These are phyloP conservation scores for Trichosporon faecale DNA, from an alignment of 1,284 basidiomycete genomes.

Conservation along the genomic window DNA sequence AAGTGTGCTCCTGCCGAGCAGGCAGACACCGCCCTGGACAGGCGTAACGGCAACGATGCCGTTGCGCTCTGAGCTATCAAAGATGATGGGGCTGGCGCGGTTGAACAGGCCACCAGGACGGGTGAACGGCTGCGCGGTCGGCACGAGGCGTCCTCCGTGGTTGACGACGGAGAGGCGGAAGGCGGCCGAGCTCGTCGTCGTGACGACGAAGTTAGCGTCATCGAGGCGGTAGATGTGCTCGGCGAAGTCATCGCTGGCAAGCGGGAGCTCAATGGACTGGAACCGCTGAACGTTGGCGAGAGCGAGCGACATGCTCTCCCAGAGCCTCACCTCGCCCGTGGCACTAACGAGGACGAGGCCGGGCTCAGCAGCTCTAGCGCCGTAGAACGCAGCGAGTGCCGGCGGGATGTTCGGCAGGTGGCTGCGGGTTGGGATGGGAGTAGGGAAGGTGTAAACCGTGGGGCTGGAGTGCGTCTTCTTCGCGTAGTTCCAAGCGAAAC, in stretches of 20 bases:
- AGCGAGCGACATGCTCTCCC: slow-evolving; percentile 51
- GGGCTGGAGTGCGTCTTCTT: slow-evolving; percentile 47
- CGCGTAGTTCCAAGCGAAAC: slow-evolving; percentile 53
- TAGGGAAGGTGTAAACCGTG: slow-evolving; percentile 45
- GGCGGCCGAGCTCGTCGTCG: slow-evolving; percentile 46
- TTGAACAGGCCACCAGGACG: slow-evolving; percentile 45
- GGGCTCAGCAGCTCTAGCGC: slow-evolving; percentile 45
- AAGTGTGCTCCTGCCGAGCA: slow-evolving; percentile 39
- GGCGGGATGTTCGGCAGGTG: slow-evolving; percentile 34
- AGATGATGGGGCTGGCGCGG: slow-evolving; percentile 35
- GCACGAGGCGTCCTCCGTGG: slow-evolving; percentile 39
- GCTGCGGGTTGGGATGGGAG: slow-evolving; percentile 33
- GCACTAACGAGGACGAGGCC: slow-evolving; percentile 50
- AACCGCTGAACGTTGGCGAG: slow-evolving; percentile 45
- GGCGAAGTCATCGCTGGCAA: slow-evolving; percentile 51
- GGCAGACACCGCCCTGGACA: slow-evolving; percentile 27
- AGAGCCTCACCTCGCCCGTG: slow-evolving; percentile 50
- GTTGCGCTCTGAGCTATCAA: slow-evolving; percentile 31
- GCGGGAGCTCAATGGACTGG: slow-evolving; percentile 30
- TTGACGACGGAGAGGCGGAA: slow-evolving; percentile 44
- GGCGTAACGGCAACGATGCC: slow-evolving; percentile 36
- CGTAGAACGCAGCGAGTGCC: slow-evolving; percentile 40
- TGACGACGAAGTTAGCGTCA: slow-evolving; percentile 43
- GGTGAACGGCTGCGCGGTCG: slow-evolving; percentile 38
- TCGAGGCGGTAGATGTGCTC: slow-evolving; percentile 43